Evolutionary conservation across 2,329 filamentous ascomycete genomes (phyloP).

Genomic region (Cladophialophora bantiana): DNA sequence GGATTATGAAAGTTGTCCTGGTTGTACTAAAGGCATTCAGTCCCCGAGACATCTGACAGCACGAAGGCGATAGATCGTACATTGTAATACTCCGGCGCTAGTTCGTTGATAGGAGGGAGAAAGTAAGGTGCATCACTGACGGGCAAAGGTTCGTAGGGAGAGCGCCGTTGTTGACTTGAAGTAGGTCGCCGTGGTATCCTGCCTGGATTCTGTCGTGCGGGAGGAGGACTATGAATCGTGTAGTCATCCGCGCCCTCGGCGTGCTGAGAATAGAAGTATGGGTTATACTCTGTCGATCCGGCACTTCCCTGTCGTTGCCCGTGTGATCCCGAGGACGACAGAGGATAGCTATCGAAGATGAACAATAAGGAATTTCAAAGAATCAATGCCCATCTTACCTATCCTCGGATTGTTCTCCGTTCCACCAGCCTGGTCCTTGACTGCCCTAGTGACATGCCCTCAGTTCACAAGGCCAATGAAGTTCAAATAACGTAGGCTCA

Average conservation of each 20-base stretch:
- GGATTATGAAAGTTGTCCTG: neutral
- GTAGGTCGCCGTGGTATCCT: conserved; percentile 5
- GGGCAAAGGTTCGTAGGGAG: conserved; percentile 13
- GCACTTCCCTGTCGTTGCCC: neutral
- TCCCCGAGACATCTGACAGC: neutral
- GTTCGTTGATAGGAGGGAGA: conserved; percentile 6
- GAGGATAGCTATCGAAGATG: conserved; percentile 12
- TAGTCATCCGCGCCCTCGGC: neutral
- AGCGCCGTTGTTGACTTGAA: neutral
- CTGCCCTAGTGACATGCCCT: neutral
- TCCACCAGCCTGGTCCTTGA: conserved; percentile 15
- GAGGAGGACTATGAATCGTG: conserved; percentile 12
- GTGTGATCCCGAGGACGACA: neutral
- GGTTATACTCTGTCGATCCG: conserved; percentile 18
- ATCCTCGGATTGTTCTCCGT: conserved; percentile 3
- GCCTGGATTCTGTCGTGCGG: conserved; percentile 2
- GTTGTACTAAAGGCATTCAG: conserved; percentile 5
- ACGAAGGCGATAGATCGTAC: neutral
- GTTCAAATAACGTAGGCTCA: neutral
- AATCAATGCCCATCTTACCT: neutral
- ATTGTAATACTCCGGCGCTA: neutral
- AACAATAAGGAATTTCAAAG: neutral
- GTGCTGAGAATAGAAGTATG: conserved; percentile 5
- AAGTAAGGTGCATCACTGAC: neutral
- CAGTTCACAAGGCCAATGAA: neutral